Percentiles rank a stretch among this genome's conserved stretches.
Evolutionary conservation across 2,329 filamentous ascomycete species (phyloP).

Genomic region (Westerdykella ornata): DNA sequence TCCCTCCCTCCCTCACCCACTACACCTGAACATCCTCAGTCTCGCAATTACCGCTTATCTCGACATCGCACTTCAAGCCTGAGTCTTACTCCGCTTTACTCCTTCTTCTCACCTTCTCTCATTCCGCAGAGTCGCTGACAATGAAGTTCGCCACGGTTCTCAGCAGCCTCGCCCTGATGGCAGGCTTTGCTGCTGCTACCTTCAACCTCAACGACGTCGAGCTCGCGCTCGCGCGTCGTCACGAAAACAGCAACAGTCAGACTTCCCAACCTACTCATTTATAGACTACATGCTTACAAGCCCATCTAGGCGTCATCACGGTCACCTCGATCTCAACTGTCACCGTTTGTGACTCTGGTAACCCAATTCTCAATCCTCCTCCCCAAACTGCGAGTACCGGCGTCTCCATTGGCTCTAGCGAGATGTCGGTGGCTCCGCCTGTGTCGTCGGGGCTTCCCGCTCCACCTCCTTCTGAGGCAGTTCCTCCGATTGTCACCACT

Average conservation of each 20-base stretch:
- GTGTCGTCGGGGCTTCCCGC: background rate
- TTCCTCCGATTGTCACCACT: background rate
- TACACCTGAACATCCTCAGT: background rate
- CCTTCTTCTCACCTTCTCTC: background rate
- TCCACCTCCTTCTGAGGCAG: background rate
- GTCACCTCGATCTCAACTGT: background rate
- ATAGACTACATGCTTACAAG: background rate
- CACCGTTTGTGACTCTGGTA: background rate
- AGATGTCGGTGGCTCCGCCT: background rate
- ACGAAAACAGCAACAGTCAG: background rate
- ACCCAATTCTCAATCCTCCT: background rate
- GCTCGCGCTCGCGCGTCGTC: background rate
- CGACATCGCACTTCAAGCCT: background rate
- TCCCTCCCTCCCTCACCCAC: background rate
- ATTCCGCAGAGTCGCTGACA: too few species aligned
- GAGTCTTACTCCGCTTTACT: background rate
- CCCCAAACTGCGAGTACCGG: background rate
- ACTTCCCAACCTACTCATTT: background rate
- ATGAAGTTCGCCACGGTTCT: background rate
- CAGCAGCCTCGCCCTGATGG: background rate
- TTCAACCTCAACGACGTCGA: background rate
- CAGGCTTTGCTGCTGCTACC: background rate
- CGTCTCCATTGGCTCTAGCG: background rate
- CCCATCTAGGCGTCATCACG: background rate
- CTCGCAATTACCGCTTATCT: background rate